Evolutionary conservation across 2,329 filamentous ascomycete genomes (phyloP), one percentile per base, ranked within the genome.

Genomic region (Trichoderma harzianum): DNA sequence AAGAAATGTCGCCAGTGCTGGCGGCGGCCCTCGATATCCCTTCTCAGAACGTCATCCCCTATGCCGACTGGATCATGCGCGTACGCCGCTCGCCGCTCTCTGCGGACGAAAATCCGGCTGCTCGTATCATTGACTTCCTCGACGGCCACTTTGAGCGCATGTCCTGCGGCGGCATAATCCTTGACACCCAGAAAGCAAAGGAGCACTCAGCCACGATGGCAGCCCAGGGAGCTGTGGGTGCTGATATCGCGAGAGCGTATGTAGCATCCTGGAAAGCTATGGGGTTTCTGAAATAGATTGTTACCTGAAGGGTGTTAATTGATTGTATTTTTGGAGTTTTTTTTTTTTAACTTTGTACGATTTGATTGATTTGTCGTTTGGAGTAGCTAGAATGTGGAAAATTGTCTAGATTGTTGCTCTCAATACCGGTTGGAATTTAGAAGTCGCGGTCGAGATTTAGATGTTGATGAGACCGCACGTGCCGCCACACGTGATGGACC

Each of bases 111-210:
- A 61, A 61, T 2, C 58, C 58, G 0, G 30, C 58, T 21, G 30
- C 32, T 30, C 30, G n/a, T 14, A 21, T 34, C 5, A 39, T 72
- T 21, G 72, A 74, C 6, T 74, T 74, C 30, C 58, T 74, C 6
- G 71, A 74, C 2, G 32, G 57, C 10, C 69, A 74, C 39, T 74
- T 71, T 51, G 24, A 70, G 3, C 73, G 67, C 36, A 74, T 74
- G 72, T 72, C 70, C 8, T 74, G 73, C 30, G 73, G 73, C 14
- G 73, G 68, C 5, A 51, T 74, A n/a, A 69, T 74, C 10, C 62
- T 74, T 6, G 72, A 64, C 6, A 65, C 68, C 1, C 18, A 43
- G 3, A 74, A 74, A 14, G 67, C 73, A 1, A 51, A 63, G 16
- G 72, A 74, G 60, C 72, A 74, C 39, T 74, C 73, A 16, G 18